Base-by-base conservation (phyloP, 2,329 filamentous ascomycete genomes). In the Aspergillus sp. region DNA sequence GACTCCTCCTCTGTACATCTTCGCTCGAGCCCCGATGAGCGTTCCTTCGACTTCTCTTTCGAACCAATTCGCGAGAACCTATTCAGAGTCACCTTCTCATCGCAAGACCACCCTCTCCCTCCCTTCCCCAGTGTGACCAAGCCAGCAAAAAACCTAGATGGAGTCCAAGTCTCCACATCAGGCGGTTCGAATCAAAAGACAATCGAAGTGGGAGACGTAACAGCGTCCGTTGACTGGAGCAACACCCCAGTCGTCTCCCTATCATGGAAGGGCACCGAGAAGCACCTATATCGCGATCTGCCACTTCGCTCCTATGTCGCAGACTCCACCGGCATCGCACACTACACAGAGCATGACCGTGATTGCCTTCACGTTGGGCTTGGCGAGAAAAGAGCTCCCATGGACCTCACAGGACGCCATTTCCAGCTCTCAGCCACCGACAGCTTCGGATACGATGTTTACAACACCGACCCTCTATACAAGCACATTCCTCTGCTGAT, bases 401-500 rank as follows among this genome's bases (percentile, higher is more conserved):
- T 91, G 87, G 85, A 91, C 67, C 80, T 92, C 1, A 86, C 83
- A 0, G 87, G 86, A 32, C 82, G 89, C 0, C 80, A 84, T 25
- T 91, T 91, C 71, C 81, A 83, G 25, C 78, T 91, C 13, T 86
- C 87, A 0, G 88, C 87, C 2, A 90, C 87, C 0, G 89, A 91
- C 72, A 88, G 84, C 39, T 91, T 91, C 66, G 88, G 89, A 2
- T 91, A 92, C 68, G 88, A 91, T 66, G 84, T 86, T 3, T 86
- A 90, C 70, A 83, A 83, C 8, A 89, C 88, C 2, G 88, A 91
- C 71, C 89, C 89, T 0, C 78, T 91, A 57, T 91, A 91, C 77
- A 91, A 92, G 75, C 87, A 91, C 67, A 89, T 91, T 41, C 89
- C 89, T 0, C 80, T 91, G 0, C 78, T 92, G 27, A 88, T 91